phyloP scores from a whole-genome alignment of 1,284 basidiomycete genomes.

The Singerocomus inundabilis region DNA sequence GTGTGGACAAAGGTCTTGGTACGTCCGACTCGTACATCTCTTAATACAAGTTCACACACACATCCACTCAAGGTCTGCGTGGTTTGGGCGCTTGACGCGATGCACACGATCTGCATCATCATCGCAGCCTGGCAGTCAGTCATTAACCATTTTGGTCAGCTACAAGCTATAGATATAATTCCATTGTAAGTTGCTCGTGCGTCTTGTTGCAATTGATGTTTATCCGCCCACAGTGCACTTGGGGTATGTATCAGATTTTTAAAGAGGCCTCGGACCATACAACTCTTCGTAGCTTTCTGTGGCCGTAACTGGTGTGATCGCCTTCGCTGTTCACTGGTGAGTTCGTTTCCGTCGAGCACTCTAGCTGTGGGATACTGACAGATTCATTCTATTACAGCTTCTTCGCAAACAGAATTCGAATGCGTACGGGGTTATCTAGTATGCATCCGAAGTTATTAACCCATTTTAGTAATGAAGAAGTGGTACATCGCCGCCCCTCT shows the following conservation, averaged over 20 bases:
- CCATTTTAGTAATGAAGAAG: constrained; percentile 29
- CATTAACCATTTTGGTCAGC: constrained; percentile 27
- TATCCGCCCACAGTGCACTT: constrained; percentile 17
- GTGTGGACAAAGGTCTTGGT: constrained; percentile 39
- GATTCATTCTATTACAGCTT: constrained; percentile 16
- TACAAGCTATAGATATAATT: constrained; percentile 29
- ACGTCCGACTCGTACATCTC: constrained; percentile 13
- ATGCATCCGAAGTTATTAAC: constrained; percentile 4
- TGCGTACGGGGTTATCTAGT: constrained; percentile 18
- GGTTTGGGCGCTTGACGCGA: constrained; percentile 31
- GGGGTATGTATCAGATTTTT: constrained; percentile 18
- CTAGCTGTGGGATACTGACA: neutral
- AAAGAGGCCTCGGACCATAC: neutral
- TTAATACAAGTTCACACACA: constrained; percentile 12
- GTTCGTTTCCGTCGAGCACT: neutral
- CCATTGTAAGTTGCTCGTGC: constrained; percentile 21
- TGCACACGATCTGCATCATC: constrained; percentile 32
- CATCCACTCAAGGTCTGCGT: constrained; percentile 23
- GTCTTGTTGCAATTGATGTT: neutral
- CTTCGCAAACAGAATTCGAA: constrained; percentile 35
- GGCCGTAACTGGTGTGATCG: constrained; percentile 31
- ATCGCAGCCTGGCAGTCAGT: constrained; percentile 30
- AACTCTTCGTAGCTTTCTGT: constrained; percentile 26
- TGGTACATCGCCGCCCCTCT: constrained; percentile 34
- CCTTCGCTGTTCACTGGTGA: constrained; percentile 34